These are phyloP conservation scores for Ustilago nuda DNA, from an alignment of 1,284 basidiomycete species.

Conservation along the genomic window DNA sequence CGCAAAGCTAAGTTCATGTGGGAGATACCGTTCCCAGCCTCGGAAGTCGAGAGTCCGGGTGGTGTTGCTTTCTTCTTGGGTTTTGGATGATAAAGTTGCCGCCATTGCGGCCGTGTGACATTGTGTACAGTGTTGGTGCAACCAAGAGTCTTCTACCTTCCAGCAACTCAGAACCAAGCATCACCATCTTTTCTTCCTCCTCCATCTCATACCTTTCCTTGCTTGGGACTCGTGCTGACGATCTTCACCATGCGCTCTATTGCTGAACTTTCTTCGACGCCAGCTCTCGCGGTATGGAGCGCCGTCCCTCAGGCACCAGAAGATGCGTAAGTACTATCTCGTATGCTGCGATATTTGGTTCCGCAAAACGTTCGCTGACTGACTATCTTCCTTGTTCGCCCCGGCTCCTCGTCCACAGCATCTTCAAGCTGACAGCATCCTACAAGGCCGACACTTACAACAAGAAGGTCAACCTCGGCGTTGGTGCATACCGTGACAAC, in stretches of 20 bases:
- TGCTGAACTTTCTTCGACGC: slow-evolving; percentile 22
- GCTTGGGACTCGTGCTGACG: slow-evolving; percentile 17
- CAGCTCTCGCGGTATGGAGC: slow-evolving; percentile 54
- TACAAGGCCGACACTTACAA: slow-evolving; percentile 85
- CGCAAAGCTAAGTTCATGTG: not conserved
- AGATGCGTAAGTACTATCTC: slow-evolving; percentile 54
- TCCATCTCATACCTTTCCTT: not conserved
- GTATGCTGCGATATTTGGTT: too few species aligned
- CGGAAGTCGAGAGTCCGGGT: not conserved
- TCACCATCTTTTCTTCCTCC: not conserved
- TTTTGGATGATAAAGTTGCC: not conserved
- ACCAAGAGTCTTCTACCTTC: not conserved
- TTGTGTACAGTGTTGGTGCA: not conserved
- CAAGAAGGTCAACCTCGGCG: slow-evolving; percentile 89
- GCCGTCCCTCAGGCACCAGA: slow-evolving; percentile 58
- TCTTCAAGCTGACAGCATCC: slow-evolving; percentile 89
- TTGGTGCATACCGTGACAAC: slow-evolving; percentile 71
- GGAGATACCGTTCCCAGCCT: slow-evolving; percentile 1
- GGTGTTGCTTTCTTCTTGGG: slow-evolving; percentile 7
- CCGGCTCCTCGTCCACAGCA: slow-evolving; percentile 67
- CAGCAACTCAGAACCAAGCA: not conserved
- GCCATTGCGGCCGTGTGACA: not conserved
- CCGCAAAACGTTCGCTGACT: not conserved
- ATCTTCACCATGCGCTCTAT: slow-evolving; percentile 36
- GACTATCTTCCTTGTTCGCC: too few species aligned